Conservation (phyloP, 768 basidiomycete species). For the Termitomyces sp. region DNA sequence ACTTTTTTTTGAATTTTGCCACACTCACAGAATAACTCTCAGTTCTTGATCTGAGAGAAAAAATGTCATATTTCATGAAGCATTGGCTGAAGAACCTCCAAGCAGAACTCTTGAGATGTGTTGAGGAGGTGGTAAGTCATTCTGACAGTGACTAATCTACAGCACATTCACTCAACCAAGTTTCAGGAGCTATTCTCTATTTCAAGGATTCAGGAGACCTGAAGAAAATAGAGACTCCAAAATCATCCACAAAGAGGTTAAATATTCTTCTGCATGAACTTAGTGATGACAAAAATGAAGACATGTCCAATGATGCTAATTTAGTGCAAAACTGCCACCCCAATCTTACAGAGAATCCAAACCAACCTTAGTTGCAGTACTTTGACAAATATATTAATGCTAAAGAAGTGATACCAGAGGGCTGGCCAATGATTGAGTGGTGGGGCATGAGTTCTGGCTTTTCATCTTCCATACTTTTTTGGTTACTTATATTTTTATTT, state of each 20-base stretch:
- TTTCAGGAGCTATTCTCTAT: background rate
- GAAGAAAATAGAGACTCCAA: background rate
- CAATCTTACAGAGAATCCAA: background rate
- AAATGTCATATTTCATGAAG: slow-evolving; percentile 22
- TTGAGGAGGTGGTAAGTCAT: slow-evolving; percentile 13
- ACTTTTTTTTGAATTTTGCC: too few relatives aligned
- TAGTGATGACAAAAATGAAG: background rate
- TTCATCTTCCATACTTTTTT: background rate
- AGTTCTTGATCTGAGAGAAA: slow-evolving; percentile 26
- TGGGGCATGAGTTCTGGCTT: background rate
- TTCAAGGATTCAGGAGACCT: background rate
- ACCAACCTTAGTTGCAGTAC: background rate
- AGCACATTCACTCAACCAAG: background rate
- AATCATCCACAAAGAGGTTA: background rate
- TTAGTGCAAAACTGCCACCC: background rate
- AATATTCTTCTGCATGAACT: background rate
- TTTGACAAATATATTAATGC: background rate
- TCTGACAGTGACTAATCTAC: background rate
- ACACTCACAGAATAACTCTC: background rate
- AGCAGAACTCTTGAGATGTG: slow-evolving; percentile 11
- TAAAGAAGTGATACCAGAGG: background rate
- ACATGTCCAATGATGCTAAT: background rate
- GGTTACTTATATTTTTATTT: background rate
- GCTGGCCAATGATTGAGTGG: background rate
- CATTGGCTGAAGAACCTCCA: slow-evolving; percentile 23